These are phyloP conservation scores for Sporobolus alterniflorus DNA, from an alignment of 202 grass and related monocot species.

Conservation along the genomic window DNA sequence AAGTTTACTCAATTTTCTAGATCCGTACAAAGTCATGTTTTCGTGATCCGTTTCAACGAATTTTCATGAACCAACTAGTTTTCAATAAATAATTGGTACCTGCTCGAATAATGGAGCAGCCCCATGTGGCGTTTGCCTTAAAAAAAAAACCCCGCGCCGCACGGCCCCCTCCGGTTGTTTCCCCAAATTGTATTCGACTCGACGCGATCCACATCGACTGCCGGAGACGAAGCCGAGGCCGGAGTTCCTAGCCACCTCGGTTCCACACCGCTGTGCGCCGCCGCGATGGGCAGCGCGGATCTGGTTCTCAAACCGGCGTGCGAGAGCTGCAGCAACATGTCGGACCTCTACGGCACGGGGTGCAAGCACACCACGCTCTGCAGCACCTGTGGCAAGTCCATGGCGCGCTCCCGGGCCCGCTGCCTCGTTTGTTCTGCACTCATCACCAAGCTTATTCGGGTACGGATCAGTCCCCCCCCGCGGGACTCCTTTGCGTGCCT, in stretches of 20 bases:
- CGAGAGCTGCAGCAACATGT: slow-evolving; percentile 72
- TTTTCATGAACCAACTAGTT: too few species aligned
- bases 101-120: too few species aligned
- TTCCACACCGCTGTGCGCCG: background rate
- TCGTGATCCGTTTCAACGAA: too few species aligned
- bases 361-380: slow-evolving; percentile 99
- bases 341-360: slow-evolving; percentile 86
- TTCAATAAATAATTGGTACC: too few species aligned
- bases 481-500: background rate
- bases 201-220: background rate
- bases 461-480: slow-evolving; percentile 20
- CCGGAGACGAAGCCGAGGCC: background rate
- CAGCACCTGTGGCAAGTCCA: slow-evolving; percentile 82
- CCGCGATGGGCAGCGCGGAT: slow-evolving; percentile 60
- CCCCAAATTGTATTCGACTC: background rate
- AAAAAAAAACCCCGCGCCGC: too few species aligned
- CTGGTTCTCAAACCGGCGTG: slow-evolving; percentile 85
- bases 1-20: too few species aligned
- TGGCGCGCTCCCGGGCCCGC: slow-evolving; percentile 66
- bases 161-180: background rate
- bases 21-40: too few species aligned
- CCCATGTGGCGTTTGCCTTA: too few species aligned
- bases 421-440: slow-evolving; percentile 69
- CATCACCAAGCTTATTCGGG: slow-evolving; percentile 91
- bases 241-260: background rate